Base-by-base conservation (phyloP, 768 basidiomycete species). In the Russula griseocarnosa region DNA sequence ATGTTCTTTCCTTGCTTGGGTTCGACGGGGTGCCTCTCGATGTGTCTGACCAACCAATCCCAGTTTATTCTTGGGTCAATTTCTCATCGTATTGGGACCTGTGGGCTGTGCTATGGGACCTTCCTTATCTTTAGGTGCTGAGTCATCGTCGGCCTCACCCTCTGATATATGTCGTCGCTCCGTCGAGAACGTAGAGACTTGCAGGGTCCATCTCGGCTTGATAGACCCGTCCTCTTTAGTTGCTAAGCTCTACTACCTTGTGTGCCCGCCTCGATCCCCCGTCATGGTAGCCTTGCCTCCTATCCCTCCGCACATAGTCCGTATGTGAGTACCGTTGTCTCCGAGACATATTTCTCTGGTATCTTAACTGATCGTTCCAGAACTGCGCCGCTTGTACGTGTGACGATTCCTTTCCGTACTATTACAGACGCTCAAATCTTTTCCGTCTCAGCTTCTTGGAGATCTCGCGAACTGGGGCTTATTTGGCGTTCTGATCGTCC, bases 401-500 rank as follows among this genome's bases (percentile, higher is more conserved):
- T 26, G 30, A 34, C 32, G 9, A 11, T 7, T 44, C 13, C 13
- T 1, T n/a, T 4, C 14, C 1, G 16, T 22, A 26, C 44, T 3
- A 36, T 5, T 2, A 18, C 2, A 1, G 16, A 3, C 4, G 22
- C 44, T 5, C 20, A 28, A 5, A 9, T 18, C 20, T 22, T 13
- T 16, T 63, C 52, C 22, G 6, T 30, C 7, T 51, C 20, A 52
- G 38, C 38, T 36, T 28, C 18, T 63, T 13, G 62, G 57, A 13
- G 24, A 6, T 22, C 18, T 73, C 26, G 63, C 70, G 58, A 71
- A 73, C 55, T 72, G 67, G 59, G 51, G 60, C 28, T 56, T 74
- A 7, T 74, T 67, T 50, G 74, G 74, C 3, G 67, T 71, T 20
- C 67, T 74, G 13, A 22, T 61, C 0, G 65, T 72, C 24, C 74